Evolutionary conservation across 164 flowering plant genomes (phyloP).

Genomic region (Nymphaea colorata): DNA sequence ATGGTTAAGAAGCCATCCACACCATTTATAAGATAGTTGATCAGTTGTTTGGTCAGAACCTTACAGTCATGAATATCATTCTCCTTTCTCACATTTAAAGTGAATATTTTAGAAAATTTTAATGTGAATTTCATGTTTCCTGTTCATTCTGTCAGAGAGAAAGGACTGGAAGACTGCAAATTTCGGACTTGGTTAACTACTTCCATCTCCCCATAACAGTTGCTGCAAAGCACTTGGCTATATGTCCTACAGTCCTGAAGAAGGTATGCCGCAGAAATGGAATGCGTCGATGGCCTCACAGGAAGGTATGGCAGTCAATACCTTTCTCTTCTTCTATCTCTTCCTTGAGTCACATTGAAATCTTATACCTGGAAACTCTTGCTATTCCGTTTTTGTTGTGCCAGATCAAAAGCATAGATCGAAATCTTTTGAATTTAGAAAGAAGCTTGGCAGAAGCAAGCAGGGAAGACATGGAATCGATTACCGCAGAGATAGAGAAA

Average conservation of each 20-base stretch:
- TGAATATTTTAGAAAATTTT: no score
- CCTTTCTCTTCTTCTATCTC: not conserved
- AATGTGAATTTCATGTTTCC: not conserved
- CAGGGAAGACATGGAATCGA: not conserved
- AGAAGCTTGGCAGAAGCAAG: not conserved
- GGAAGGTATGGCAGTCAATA: conserved; percentile 28
- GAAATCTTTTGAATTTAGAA: not conserved
- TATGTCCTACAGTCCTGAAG: conserved; percentile 47
- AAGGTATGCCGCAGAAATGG: conserved; percentile 31
- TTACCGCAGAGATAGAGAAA: conserved; percentile 3
- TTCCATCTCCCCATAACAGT: conserved; percentile 38
- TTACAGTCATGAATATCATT: no score
- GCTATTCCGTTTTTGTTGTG: not conserved
- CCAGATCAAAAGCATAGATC: conserved; percentile 7
- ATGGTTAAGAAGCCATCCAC: no score
- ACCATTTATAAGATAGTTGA: no score
- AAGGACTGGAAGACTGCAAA: conserved; percentile 29
- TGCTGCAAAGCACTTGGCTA: conserved; percentile 24
- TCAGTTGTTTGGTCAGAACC: no score
- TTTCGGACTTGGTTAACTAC: conserved; percentile 22
- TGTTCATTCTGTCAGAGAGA: conserved; percentile 29
- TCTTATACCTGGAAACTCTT: no score
- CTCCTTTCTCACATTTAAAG: no score
- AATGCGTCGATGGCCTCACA: conserved; percentile 42
- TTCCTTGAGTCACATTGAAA: not conserved